These are phyloP conservation scores for Lactarius hengduanensis DNA, from an alignment of 768 basidiomycete species.

Conservation along the genomic window DNA sequence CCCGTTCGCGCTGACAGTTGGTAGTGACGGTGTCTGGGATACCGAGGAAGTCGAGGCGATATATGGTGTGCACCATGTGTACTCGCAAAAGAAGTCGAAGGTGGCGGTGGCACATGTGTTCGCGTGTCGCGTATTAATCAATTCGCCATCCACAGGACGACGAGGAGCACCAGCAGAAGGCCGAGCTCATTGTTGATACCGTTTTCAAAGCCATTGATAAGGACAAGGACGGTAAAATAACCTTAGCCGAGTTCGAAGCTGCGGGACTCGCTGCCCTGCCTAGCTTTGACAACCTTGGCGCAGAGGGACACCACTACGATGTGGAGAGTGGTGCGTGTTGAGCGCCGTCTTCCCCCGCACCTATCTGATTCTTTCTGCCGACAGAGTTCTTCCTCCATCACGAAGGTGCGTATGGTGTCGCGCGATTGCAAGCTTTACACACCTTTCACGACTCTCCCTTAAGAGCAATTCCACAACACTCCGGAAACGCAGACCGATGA, in stretches of 20 bases:
- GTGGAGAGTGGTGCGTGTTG: constrained; percentile 75
- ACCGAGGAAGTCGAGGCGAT: constrained; percentile 90
- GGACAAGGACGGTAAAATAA: constrained; percentile 67
- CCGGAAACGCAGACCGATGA: constrained; percentile 98
- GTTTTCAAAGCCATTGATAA: constrained; percentile 73
- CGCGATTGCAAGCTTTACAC: background rate
- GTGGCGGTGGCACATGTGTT: constrained; percentile 34
- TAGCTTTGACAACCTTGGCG: constrained; percentile 79
- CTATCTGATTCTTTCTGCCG: constrained; percentile 11
- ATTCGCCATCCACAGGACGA: constrained; percentile 51
- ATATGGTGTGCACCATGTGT: constrained; percentile 93
- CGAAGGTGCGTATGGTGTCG: constrained; percentile 60
- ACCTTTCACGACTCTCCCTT: constrained; percentile 1
- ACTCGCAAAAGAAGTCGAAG: constrained; percentile 79
- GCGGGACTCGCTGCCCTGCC: constrained; percentile 77
- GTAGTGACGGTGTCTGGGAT: constrained; percentile 79
- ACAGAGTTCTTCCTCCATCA: constrained; percentile 95
- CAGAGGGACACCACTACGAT: constrained; percentile 93
- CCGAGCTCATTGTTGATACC: constrained; percentile 68
- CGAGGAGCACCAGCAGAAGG: constrained; percentile 76
- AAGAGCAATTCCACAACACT: constrained; percentile 91
- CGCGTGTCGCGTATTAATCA: background rate
- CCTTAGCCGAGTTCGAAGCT: constrained; percentile 66
- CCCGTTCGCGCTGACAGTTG: constrained; percentile 14
- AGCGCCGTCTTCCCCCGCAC: background rate